Evolutionary conservation across 768 basidiomycete species (phyloP), one percentile per base, ranked within the genome.

Genomic region (Pleurotus citrinopileatus): DNA sequence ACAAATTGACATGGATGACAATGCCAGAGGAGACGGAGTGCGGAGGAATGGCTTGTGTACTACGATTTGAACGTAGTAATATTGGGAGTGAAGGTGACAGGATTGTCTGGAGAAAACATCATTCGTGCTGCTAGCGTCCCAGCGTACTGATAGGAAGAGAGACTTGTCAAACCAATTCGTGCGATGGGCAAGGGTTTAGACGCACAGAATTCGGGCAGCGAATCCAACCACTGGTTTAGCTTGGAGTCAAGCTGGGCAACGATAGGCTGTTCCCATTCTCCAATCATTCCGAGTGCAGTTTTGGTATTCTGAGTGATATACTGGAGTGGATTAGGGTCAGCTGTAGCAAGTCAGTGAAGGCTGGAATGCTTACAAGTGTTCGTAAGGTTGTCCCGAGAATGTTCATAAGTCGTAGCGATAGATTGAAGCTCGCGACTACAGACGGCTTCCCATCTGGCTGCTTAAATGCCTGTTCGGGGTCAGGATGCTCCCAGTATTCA

Each of bases 21-120:
- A 82, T 2, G 78, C 72, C 3, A 81, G 57, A 1, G 65, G 62
- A 1, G 78, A 74, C 0, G 76, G 75, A 54, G 74, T 78, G 38
- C 72, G 69, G 53, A 93, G 83, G 69, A 90, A 91, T 0, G 89
- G 85, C 2, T 89, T 83, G 65, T 92, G 89, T 34, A 90, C 75
- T 28, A 88, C 72, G 57, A 92, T 90, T 65, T 87, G 83, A 13
- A 82, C 70, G 53, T 85, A 74, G 60, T 89, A 80, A 55, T 77
- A 77, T 2, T 59, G 63, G 19, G 65, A 64, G 55, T 79, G 78
- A 3, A 91, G 70, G 19, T 70, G 60, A 0, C 82, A 86, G 0
- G 85, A 86, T 69, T 89, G 85, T 48, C 79, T 73, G 65, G 89
- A 76, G 60, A 78, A 77, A 7, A 64, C 54, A 3, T 60, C 42